A percentile compares a stretch with the other conserved stretches of the same genome.
These are phyloP conservation scores for Globisporangium nagaii DNA, from an alignment of 352 stramenopile genomes.

Conservation along the genomic window DNA sequence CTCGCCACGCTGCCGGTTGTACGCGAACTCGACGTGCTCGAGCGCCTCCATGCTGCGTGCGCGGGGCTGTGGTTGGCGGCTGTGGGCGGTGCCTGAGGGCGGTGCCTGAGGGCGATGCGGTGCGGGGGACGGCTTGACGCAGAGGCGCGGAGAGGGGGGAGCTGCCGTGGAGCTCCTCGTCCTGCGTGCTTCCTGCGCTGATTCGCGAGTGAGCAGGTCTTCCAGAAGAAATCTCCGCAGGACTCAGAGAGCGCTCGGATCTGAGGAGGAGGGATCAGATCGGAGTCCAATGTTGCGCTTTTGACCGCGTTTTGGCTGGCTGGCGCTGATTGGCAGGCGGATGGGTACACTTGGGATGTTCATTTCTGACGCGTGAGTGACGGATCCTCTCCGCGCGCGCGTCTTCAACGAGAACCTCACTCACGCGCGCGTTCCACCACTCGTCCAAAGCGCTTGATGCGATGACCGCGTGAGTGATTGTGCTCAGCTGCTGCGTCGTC, in stretches of 20 bases:
- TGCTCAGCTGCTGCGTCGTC: background rate
- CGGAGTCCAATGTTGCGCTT: background rate
- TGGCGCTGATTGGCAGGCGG: background rate
- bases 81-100: no score
- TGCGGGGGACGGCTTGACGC: no score
- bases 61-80: background rate
- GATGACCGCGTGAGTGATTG: background rate
- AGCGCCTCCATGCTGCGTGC: conserved; percentile 27
- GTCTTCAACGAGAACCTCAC: no score
- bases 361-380: background rate
- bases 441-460: background rate
- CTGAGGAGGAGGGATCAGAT: background rate
- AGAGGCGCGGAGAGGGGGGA: background rate
- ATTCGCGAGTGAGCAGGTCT: background rate
- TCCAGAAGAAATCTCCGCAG: conserved; percentile 4
- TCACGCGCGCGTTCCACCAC: no score
- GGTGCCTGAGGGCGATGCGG: no score
- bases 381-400: background rate
- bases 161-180: background rate
- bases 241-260: conserved; percentile 1
- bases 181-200: background rate
- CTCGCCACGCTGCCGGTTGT: conserved; percentile 61
- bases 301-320: no score
- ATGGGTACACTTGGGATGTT: conserved; percentile 1
- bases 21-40: conserved; percentile 65